phyloP scores from a whole-genome alignment of 805 yeast species.

The Kodamaea lidongshanica region DNA sequence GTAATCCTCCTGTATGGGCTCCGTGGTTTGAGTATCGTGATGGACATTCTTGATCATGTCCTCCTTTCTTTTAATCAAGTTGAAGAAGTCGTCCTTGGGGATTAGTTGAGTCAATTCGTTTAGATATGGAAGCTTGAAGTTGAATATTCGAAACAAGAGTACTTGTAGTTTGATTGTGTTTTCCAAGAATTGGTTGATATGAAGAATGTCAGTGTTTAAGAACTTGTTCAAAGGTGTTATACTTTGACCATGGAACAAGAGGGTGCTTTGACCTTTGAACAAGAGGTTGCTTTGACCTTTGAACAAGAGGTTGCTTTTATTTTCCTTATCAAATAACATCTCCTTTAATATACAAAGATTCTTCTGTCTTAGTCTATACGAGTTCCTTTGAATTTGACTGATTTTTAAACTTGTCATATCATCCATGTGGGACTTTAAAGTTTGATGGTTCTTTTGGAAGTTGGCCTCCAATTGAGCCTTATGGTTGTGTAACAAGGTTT shows the following conservation, averaged over 20 bases:
- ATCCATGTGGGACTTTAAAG: slow-evolving; percentile 5
- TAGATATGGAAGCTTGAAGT: slow-evolving; percentile 16
- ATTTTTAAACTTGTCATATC: slow-evolving; percentile 11
- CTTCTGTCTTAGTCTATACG: slow-evolving; percentile 17
- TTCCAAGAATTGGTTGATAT: slow-evolving; percentile 20
- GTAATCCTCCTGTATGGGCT: slow-evolving; percentile 3
- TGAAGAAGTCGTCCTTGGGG: slow-evolving; percentile 19
- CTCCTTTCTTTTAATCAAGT: slow-evolving; percentile 31
- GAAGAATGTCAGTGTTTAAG: slow-evolving; percentile 18
- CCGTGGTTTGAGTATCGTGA: slow-evolving; percentile 1
- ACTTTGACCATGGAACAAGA: slow-evolving; percentile 21
- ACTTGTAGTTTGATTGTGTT: slow-evolving; percentile 16
- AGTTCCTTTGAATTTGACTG: slow-evolving; percentile 20
- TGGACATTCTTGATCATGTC: slow-evolving; percentile 10
- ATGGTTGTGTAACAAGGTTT: neutral
- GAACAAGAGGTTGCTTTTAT: slow-evolving; percentile 11
- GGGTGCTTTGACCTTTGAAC: slow-evolving; percentile 23
- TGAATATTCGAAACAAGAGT: slow-evolving; percentile 13
- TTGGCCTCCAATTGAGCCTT: neutral
- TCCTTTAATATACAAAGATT: slow-evolving; percentile 24
- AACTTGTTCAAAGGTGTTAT: slow-evolving; percentile 23
- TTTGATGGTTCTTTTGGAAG: slow-evolving; percentile 1
- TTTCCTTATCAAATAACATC: slow-evolving; percentile 13
- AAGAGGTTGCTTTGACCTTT: slow-evolving; percentile 20
- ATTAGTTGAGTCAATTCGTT: slow-evolving; percentile 14